Evolutionary conservation across 805 yeast genomes (phyloP).

Genomic region (Candida tibetensis): DNA sequence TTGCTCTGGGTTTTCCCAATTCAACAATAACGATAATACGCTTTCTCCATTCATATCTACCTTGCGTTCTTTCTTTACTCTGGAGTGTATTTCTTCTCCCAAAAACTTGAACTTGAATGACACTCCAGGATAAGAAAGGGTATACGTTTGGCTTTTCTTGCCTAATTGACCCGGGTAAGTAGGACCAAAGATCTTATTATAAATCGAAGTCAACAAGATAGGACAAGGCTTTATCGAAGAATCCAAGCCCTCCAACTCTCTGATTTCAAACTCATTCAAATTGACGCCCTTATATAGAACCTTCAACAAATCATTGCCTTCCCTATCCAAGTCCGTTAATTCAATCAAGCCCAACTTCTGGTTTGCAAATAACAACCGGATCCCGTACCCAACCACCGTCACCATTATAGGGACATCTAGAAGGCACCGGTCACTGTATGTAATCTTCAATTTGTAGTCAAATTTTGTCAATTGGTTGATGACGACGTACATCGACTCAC

Average conservation of each 20-base stretch:
- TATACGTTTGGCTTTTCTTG: conserved; percentile 28
- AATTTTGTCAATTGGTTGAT: conserved; percentile 22
- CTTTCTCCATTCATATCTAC: conserved; percentile 13
- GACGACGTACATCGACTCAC: conserved; percentile 27
- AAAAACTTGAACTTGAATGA: conserved; percentile 44
- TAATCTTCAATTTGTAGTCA: conserved; percentile 27
- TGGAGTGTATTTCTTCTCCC: conserved; percentile 16
- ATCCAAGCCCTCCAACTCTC: conserved; percentile 5
- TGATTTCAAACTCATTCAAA: conserved; percentile 25
- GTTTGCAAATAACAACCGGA: conserved; percentile 12
- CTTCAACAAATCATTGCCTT: conserved; percentile 9
- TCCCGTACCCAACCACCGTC: conserved; percentile 20
- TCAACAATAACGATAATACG: conserved; percentile 26
- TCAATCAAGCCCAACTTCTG: conserved; percentile 13
- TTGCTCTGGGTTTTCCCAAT: conserved; percentile 33
- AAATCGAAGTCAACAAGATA: conserved; percentile 26
- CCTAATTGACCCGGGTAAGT: conserved; percentile 53
- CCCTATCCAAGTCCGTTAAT: conserved; percentile 6
- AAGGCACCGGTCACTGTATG: conserved; percentile 29
- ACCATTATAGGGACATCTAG: conserved; percentile 33
- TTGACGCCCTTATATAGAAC: conserved; percentile 32
- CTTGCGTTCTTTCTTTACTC: conserved; percentile 3
- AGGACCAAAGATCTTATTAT: conserved; percentile 60
- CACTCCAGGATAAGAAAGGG: conserved; percentile 56
- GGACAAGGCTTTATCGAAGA: background rate